These are phyloP conservation scores for Penicillium sp. DNA, from an alignment of 2,329 filamentous ascomycete genomes.

Conservation along the genomic window DNA sequence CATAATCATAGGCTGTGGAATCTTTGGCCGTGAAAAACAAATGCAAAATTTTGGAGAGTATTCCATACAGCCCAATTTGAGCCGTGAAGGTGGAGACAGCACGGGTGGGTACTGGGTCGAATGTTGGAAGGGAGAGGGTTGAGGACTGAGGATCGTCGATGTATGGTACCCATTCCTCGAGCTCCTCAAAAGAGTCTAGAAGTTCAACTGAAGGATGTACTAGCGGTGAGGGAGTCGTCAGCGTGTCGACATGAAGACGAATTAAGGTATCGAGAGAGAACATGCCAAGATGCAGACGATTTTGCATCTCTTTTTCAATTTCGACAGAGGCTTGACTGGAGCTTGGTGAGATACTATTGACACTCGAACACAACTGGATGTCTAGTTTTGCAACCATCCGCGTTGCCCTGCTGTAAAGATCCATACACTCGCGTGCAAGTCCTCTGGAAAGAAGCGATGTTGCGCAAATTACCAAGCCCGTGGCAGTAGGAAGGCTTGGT, in stretches of 20 bases:
- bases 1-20: not conserved
- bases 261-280: not conserved
- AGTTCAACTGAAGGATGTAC: not conserved
- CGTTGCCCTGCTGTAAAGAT: not conserved
- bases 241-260: not conserved
- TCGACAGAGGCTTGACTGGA: not conserved
- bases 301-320: not conserved
- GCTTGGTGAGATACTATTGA: not conserved
- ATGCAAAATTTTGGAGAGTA: not conserved
- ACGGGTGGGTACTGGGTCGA: not conserved
- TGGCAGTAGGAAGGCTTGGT: not conserved
- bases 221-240: not conserved
- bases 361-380: not conserved
- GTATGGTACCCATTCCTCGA: not conserved
- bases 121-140: not conserved
- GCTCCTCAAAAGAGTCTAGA: not conserved
- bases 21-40: not conserved
- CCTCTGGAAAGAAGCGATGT: not conserved
- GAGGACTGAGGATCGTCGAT: not conserved
- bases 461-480: not conserved
- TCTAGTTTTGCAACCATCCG: not conserved
- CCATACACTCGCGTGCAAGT: not conserved
- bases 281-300: not conserved
- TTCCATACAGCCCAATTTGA: not conserved
- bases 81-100: not conserved